These are phyloP conservation scores for Leccinum subgranulosum DNA, from an alignment of 768 basidiomycete species.

Conservation along the genomic window DNA sequence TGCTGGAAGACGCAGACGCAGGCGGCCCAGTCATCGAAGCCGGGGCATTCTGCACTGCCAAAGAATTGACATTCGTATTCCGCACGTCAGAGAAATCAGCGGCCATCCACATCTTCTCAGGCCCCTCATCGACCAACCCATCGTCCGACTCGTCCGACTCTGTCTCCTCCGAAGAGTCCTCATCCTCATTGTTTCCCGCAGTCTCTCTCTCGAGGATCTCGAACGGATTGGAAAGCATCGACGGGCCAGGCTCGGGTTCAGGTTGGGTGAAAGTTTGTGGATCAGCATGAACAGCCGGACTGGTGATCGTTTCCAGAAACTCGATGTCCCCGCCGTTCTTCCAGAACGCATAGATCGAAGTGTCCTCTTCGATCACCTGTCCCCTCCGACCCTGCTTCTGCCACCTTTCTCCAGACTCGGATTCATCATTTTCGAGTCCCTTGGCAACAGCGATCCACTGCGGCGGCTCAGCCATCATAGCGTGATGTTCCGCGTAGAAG, in stretches of 20 bases:
- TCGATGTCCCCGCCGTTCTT: constrained; percentile 41
- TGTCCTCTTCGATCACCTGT: constrained; percentile 18
- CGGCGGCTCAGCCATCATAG: constrained; percentile 42
- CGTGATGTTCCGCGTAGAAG: constrained; percentile 48
- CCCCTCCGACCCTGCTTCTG: constrained; percentile 29
- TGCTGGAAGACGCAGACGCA: not conserved
- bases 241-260: constrained; percentile 4
- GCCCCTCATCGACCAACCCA: not conserved
- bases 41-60: not conserved
- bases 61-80: not conserved
- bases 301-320: constrained; percentile 36
- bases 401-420: constrained; percentile 32
- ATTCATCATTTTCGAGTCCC: constrained; percentile 13
- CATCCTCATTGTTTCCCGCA: not conserved
- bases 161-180: not conserved
- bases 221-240: constrained; percentile 16
- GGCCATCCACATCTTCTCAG: constrained; percentile 34
- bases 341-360: constrained; percentile 52
- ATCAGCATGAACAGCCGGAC: not conserved
- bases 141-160: constrained; percentile 10
- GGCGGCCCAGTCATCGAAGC: not conserved
- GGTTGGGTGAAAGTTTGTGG: not conserved
- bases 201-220: constrained; percentile 5
- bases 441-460: constrained; percentile 40
- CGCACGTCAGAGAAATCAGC: not conserved